These are phyloP conservation scores for Neurospora sp. DNA, from an alignment of 495 filamentous ascomycete species.

Conservation along the genomic window DNA sequence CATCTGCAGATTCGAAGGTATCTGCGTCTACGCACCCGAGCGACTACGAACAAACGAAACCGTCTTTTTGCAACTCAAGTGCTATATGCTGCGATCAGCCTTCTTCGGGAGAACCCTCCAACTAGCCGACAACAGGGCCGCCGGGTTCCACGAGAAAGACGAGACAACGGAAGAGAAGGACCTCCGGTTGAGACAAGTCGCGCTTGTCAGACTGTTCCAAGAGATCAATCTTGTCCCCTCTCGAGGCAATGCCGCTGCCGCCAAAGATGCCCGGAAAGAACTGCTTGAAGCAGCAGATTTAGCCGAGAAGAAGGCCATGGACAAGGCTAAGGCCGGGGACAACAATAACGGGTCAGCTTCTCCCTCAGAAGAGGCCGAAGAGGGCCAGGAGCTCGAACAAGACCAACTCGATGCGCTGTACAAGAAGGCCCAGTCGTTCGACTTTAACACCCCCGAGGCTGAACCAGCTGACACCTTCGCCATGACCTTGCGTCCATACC, in stretches of 20 bases:
- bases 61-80: slow-evolving; percentile 75
- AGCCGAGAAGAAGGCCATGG: slow-evolving; percentile 66
- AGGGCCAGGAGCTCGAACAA: slow-evolving; percentile 84
- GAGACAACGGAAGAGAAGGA: slow-evolving; percentile 80
- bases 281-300: slow-evolving; percentile 79
- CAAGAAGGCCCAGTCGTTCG: slow-evolving; percentile 92
- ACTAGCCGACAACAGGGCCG: slow-evolving; percentile 58
- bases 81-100: slow-evolving; percentile 61
- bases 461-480: slow-evolving; percentile 73
- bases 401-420: slow-evolving; percentile 92
- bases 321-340: slow-evolving; percentile 17
- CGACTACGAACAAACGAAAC: slow-evolving; percentile 82
- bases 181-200: slow-evolving; percentile 76
- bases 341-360: slow-evolving; percentile 38
- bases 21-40: slow-evolving; percentile 85
- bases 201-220: slow-evolving; percentile 77
- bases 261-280: slow-evolving; percentile 68
- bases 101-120: slow-evolving; percentile 56
- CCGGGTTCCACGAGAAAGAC: slow-evolving; percentile 53
- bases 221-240: slow-evolving; percentile 76
- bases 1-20: slow-evolving; percentile 77
- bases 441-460: slow-evolving; percentile 81
- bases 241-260: slow-evolving; percentile 60
- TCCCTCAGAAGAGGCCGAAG: slow-evolving; percentile 58
- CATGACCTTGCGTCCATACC: slow-evolving; percentile 81